Evolutionary conservation across 1,284 basidiomycete genomes (phyloP).

Genomic region (Ceratobasidium sp.): DNA sequence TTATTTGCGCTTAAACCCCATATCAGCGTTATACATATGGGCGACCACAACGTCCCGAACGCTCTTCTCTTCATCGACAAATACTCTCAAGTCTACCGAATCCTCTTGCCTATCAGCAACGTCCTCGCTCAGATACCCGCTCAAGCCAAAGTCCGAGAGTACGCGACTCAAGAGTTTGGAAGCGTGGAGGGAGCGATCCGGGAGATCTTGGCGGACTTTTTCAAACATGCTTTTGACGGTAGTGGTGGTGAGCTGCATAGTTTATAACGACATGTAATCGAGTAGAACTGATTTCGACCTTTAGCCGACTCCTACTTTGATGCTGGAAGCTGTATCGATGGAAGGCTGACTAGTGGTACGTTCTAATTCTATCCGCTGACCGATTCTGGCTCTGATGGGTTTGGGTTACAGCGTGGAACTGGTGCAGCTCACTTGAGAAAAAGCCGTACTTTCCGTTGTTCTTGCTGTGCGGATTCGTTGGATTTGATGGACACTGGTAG

Average conservation of each 20-base stretch:
- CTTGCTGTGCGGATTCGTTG: constrained; percentile 80
- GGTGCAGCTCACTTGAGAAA: constrained; percentile 85
- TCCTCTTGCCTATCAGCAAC: constrained; percentile 84
- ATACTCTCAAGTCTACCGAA: constrained; percentile 89
- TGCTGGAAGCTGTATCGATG: too few species aligned
- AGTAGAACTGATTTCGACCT: background rate
- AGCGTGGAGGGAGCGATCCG: constrained; percentile 73
- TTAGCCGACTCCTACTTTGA: constrained; percentile 65
- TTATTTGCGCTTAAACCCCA: too few species aligned
- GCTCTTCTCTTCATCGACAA: constrained; percentile 88
- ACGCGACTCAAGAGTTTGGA: constrained; percentile 84
- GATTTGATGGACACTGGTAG: constrained; percentile 87
- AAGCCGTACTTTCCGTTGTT: constrained; percentile 85
- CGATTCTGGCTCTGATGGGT: constrained; percentile 54
- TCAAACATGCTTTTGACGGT: constrained; percentile 69
- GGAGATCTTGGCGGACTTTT: constrained; percentile 84
- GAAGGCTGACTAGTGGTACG: constrained; percentile 47
- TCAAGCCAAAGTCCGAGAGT: constrained; percentile 71
- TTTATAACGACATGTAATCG: background rate
- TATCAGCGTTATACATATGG: constrained; percentile 49
- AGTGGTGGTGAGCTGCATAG: constrained; percentile 42
- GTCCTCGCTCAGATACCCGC: constrained; percentile 77
- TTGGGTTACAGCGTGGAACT: constrained; percentile 81
- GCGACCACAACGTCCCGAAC: constrained; percentile 87
- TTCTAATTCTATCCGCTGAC: background rate